These are phyloP conservation scores for Aspergillus ruber DNA, from an alignment of 2,329 filamentous ascomycete genomes.

Conservation along the genomic window DNA sequence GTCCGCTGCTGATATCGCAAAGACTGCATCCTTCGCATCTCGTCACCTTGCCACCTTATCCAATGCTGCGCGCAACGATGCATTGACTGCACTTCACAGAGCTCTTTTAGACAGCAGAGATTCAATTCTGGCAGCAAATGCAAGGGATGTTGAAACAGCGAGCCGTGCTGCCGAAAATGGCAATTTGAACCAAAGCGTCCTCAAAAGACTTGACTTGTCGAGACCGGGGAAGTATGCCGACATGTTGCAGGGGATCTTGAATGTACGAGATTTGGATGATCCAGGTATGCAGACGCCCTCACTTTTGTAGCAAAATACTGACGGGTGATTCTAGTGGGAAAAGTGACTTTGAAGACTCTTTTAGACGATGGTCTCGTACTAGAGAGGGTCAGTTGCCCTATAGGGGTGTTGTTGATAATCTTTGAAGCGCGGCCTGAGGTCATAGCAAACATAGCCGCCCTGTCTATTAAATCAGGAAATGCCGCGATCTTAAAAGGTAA, in stretches of 20 bases:
- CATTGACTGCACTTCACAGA: constrained; percentile 73
- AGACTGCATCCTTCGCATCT: constrained; percentile 72
- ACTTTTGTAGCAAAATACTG: constrained; percentile 5
- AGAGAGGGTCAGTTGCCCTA: constrained; percentile 85
- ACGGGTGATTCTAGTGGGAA: constrained; percentile 58
- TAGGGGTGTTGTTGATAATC: constrained; percentile 95
- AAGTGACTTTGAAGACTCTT: constrained; percentile 72
- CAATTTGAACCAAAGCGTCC: constrained; percentile 69
- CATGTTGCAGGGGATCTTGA: constrained; percentile 90
- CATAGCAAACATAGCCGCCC: constrained; percentile 92
- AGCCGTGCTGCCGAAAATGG: constrained; percentile 67
- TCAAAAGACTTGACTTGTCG: constrained; percentile 80
- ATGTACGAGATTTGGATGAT: constrained; percentile 77
- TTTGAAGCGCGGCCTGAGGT: constrained; percentile 97
- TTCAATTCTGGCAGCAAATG: constrained; percentile 79
- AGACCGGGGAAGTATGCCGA: constrained; percentile 92
- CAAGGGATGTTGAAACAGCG: constrained; percentile 70
- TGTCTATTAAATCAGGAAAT: constrained; percentile 96
- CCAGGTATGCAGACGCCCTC: constrained; percentile 58
- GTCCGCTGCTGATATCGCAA: constrained; percentile 69
- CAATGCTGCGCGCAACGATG: constrained; percentile 69
- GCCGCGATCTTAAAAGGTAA: constrained; percentile 87
- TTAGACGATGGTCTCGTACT: constrained; percentile 81
- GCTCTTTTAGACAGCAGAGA: constrained; percentile 65
- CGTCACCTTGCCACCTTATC: constrained; percentile 76